Evolutionary conservation across 768 basidiomycete species (phyloP), one percentile per base, ranked within the genome.

Genomic region (Gyrodon lividus): DNA sequence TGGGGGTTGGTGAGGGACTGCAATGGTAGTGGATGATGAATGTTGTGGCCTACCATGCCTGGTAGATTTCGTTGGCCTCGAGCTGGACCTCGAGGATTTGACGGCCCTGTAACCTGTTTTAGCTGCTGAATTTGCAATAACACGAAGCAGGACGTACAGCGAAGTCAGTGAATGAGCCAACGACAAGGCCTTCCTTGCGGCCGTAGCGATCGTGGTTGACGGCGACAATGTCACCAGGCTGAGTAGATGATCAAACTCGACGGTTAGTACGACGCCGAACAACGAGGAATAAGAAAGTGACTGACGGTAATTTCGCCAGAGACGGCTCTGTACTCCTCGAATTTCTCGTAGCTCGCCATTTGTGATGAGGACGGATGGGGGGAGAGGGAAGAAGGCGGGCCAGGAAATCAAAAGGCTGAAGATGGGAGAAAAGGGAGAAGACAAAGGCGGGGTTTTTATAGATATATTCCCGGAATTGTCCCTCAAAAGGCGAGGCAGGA

Each of bases 71-170:
- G 24, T 76, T 74, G 14, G 77, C 71, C 51, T 91, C 88, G 51
- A 93, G 80, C 64, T 88, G 89, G 26, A 93, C 86, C 64, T 91
- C 87, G 55, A 93, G 72, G 58, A 92, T 78, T 72, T 89, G 87
- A 50, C 89, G 85, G 47, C 89, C 90, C 90, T 92, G 56, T 6
- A 46, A 20, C 37, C 37, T 41, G 31, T 17, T 56, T 52, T 28
- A 49, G 47, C 44, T 41, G 24, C 20, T 37, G 16, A 4, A 2
- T 2, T n/a, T 24, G 51, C 43, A 40, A 31, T 28, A 47, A 38
- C 14, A 17, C 30, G 28, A 1, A 14, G 19, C 5, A 20, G 14
- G 50, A 76, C 86, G 58, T 68, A 90, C 89, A 47, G 76, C 69
- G 58, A 77, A 73, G 79, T 92, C 90, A 51, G 79, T 60, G 71